These are phyloP conservation scores for Cladosporium halotolerans DNA, from an alignment of 2,329 filamentous ascomycete genomes.

Conservation along the genomic window DNA sequence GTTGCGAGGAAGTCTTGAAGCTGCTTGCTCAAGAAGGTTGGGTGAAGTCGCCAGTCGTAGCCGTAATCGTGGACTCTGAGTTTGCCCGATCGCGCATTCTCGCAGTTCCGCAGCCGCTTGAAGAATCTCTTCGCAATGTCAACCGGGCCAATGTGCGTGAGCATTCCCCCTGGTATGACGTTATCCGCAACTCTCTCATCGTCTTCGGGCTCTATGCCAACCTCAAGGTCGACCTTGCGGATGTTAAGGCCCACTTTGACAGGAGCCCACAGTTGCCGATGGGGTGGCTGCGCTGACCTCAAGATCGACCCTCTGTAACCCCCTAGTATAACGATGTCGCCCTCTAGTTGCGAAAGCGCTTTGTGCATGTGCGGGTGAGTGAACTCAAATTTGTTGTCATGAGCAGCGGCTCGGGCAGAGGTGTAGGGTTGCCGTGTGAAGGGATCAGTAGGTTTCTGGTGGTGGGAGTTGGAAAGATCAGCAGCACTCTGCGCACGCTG, in stretches of 20 bases:
- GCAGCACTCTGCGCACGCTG: slow-evolving; percentile 3
- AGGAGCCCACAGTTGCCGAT: slow-evolving; percentile 89
- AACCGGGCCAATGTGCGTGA: slow-evolving; percentile 86
- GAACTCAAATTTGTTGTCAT: slow-evolving; percentile 20
- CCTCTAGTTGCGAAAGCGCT: slow-evolving; percentile 63
- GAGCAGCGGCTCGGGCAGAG: slow-evolving; percentile 18
- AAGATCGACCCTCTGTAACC: slow-evolving; percentile 89
- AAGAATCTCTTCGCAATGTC: slow-evolving; percentile 81
- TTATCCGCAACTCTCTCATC: slow-evolving; percentile 75
- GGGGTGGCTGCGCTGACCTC: slow-evolving; percentile 70
- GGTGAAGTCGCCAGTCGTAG: slow-evolving; percentile 90
- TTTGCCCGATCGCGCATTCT: slow-evolving; percentile 65
- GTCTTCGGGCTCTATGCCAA: slow-evolving; percentile 70
- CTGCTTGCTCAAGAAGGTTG: slow-evolving; percentile 63
- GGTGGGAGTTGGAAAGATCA: background rate
- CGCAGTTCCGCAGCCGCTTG: slow-evolving; percentile 66
- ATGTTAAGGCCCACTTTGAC: slow-evolving; percentile 89
- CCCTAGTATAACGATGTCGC: slow-evolving; percentile 82
- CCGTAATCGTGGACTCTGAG: slow-evolving; percentile 83
- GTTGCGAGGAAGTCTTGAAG: slow-evolving; percentile 67
- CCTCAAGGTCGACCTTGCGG: slow-evolving; percentile 83
- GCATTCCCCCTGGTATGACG: slow-evolving; percentile 81
- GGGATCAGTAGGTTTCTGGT: slow-evolving; percentile 19
- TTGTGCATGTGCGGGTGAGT: slow-evolving; percentile 47
- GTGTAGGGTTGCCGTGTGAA: slow-evolving; percentile 22